Evolutionary conservation across 2,329 filamentous ascomycete genomes (phyloP).

Genomic region (Helicocarpus griseus): DNA sequence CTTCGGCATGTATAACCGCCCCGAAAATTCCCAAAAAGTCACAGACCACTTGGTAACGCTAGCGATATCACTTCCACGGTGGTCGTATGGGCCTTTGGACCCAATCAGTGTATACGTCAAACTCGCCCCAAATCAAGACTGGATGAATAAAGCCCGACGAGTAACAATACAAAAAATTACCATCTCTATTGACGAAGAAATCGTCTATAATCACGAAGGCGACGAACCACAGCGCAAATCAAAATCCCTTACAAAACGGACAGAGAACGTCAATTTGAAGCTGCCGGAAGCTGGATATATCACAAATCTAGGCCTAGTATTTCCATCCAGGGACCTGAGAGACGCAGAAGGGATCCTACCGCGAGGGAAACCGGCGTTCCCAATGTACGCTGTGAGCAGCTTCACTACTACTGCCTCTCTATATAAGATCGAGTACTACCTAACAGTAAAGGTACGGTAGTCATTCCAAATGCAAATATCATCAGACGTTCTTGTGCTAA

Average conservation of each 20-base stretch:
- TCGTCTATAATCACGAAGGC: conserved; percentile 96
- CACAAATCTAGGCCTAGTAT: conserved; percentile 83
- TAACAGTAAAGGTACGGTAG: conserved; percentile 72
- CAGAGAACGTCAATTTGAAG: conserved; percentile 69
- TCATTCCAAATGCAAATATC: too few species aligned
- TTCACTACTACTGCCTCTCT: conserved; percentile 91
- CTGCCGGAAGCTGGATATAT: conserved; percentile 87
- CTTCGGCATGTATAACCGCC: conserved; percentile 98
- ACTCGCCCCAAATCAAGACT: conserved; percentile 82
- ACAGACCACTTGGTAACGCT: conserved; percentile 86
- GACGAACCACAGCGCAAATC: conserved; percentile 87
- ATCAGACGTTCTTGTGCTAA: too few species aligned
- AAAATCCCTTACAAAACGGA: conserved; percentile 76
- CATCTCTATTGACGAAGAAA: conserved; percentile 89
- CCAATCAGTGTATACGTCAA: conserved; percentile 96
- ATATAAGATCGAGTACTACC: conserved; percentile 97
- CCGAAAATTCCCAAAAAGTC: conserved; percentile 75
- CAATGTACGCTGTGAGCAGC: conserved; percentile 75
- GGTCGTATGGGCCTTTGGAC: conserved; percentile 93
- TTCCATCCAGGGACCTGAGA: conserved; percentile 78
- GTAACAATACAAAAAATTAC: conserved; percentile 93
- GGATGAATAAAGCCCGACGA: conserved; percentile 78
- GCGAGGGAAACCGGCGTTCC: conserved; percentile 75
- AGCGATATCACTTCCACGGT: conserved; percentile 82
- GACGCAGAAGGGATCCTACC: conserved; percentile 83